These are phyloP conservation scores for Juglanconis oblonga DNA, from an alignment of 2,329 filamentous ascomycete species.

Conservation along the genomic window DNA sequence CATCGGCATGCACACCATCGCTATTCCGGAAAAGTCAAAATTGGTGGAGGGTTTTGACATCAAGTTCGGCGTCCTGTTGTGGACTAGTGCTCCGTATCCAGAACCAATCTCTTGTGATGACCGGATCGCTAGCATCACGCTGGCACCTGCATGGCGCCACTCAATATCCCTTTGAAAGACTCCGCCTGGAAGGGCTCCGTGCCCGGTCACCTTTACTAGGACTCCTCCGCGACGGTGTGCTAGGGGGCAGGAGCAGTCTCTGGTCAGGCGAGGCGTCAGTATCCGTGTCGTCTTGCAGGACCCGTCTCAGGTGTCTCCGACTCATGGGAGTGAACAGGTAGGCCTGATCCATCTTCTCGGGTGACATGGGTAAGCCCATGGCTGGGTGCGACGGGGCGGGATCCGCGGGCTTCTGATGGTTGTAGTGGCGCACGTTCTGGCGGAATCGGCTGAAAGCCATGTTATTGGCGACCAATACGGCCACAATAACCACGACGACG, in stretches of 20 bases:
- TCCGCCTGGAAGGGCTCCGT: conserved; percentile 47
- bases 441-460: conserved; percentile 39
- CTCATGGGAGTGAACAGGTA: conserved; percentile 49
- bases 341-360: conserved; percentile 34
- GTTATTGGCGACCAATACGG: conserved; percentile 50
- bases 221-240: conserved; percentile 46
- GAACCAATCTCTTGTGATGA: neutral
- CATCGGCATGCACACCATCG: neutral
- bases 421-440: conserved; percentile 21
- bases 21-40: neutral
- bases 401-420: conserved; percentile 5
- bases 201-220: conserved; percentile 49
- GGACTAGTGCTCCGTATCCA: neutral
- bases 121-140: neutral
- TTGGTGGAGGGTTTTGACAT: neutral
- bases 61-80: neutral
- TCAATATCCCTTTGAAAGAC: conserved; percentile 37
- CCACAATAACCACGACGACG: conserved; percentile 46
- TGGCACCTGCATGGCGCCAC: neutral
- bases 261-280: conserved; percentile 49
- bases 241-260: conserved; percentile 40
- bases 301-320: conserved; percentile 41
- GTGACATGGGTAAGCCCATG: conserved; percentile 21
- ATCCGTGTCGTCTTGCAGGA: conserved; percentile 43
- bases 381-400: conserved; percentile 12